These are phyloP conservation scores for Salix caprea DNA, from an alignment of 345 rosid genomes.

Conservation along the genomic window DNA sequence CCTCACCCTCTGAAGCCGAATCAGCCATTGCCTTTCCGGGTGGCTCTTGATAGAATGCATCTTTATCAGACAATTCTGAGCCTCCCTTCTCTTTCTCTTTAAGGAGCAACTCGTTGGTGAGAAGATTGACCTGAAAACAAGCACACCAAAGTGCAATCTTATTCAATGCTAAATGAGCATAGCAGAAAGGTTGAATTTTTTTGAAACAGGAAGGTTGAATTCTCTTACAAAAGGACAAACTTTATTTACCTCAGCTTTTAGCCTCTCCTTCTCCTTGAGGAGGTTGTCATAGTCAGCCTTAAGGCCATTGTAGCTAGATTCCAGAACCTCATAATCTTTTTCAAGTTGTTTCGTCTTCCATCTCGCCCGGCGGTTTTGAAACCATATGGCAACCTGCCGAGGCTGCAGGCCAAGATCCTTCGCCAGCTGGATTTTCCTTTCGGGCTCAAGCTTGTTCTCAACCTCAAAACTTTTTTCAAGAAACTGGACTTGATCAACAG, in stretches of 20 bases:
- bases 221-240: neutral
- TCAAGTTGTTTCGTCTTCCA: conserved; percentile 29
- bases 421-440: conserved; percentile 28
- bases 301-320: conserved; percentile 18
- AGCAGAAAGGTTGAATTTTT: neutral
- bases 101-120: conserved; percentile 14
- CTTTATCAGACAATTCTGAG: conserved; percentile 14
- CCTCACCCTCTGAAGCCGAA: conserved; percentile 20
- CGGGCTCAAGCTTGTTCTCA: conserved; percentile 31
- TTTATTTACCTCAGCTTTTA: conserved; percentile 21
- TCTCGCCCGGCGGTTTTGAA: conserved; percentile 31
- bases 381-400: conserved; percentile 30
- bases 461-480: conserved; percentile 27
- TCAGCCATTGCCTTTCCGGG: neutral
- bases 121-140: conserved; percentile 17
- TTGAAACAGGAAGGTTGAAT: neutral
- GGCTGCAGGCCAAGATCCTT: conserved; percentile 28
- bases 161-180: neutral
- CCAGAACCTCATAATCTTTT: conserved; percentile 18
- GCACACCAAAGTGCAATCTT: neutral
- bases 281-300: conserved; percentile 19
- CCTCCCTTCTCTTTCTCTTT: conserved; percentile 13
- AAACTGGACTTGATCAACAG: conserved; percentile 20
- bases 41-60: conserved; percentile 9
- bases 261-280: conserved; percentile 21